These are phyloP conservation scores for Ambrosiella cleistominuta DNA, from an alignment of 2,329 filamentous ascomycete genomes.

Conservation along the genomic window DNA sequence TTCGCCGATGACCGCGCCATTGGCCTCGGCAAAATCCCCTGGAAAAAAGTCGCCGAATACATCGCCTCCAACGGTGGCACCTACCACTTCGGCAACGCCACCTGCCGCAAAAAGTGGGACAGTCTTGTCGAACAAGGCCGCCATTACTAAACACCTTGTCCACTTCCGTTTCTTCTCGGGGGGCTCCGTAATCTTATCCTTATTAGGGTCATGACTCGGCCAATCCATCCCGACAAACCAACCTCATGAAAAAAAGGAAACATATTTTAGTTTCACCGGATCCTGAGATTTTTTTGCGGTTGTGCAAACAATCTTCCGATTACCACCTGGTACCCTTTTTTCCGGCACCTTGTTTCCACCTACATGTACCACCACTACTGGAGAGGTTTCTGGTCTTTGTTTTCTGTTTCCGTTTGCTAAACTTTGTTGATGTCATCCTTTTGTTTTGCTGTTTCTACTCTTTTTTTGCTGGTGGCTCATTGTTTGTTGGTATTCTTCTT, in stretches of 20 bases:
- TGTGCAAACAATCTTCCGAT: not conserved
- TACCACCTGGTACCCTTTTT: not conserved
- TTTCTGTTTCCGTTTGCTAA: not conserved
- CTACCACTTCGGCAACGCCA: slow-evolving; percentile 41
- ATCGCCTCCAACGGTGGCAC: slow-evolving; percentile 34
- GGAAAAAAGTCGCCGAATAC: slow-evolving; percentile 39
- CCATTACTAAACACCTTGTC: not conserved
- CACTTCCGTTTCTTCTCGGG: not conserved
- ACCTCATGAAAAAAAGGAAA: not conserved
- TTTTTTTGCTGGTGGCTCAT: not conserved
- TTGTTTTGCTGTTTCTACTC: not conserved
- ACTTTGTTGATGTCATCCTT: not conserved
- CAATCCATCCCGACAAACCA: not conserved
- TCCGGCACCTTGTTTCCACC: not conserved
- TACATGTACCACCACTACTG: not conserved
- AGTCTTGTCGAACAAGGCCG: slow-evolving; percentile 20
- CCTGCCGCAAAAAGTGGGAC: slow-evolving; percentile 41
- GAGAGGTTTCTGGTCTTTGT: not conserved
- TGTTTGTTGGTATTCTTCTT: not conserved
- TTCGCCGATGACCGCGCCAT: slow-evolving; percentile 18
- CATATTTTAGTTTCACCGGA: not conserved
- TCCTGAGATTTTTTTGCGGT: not conserved
- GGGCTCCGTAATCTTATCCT: not conserved
- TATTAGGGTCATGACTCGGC: not conserved
- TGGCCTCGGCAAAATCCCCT: slow-evolving; percentile 27